Conservation (phyloP, 352 stramenopile genomes). For the Phytophthora pinifolia region DNA sequence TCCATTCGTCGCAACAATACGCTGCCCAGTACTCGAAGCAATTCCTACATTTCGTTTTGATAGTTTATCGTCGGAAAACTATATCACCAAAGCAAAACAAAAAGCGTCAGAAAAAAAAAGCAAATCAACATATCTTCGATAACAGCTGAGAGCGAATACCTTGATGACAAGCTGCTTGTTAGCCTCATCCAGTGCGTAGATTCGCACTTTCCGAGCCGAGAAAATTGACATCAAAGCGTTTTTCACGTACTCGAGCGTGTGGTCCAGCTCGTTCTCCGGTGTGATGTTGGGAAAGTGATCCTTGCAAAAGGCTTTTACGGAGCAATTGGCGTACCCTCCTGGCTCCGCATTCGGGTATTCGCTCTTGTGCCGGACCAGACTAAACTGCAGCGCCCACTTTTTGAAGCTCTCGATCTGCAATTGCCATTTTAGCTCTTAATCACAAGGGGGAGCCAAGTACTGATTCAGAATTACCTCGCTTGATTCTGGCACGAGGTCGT, state of each 20-base stretch:
- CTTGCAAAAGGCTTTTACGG: slow-evolving; percentile 73
- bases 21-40: slow-evolving; percentile 31
- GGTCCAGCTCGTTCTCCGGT: slow-evolving; percentile 76
- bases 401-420: slow-evolving; percentile 73
- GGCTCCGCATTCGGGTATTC: slow-evolving; percentile 34
- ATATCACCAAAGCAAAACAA: slow-evolving; percentile 2
- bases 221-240: slow-evolving; percentile 58
- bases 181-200: slow-evolving; percentile 59
- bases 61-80: slow-evolving; percentile 67
- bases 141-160: slow-evolving; percentile 29
- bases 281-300: slow-evolving; percentile 75
- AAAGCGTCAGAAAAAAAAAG: background rate
- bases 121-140: background rate
- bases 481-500: slow-evolving; percentile 30
- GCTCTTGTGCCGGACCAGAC: slow-evolving; percentile 41
- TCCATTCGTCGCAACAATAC: slow-evolving; percentile 33
- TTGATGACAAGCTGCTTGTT: slow-evolving; percentile 53
- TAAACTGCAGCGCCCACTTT: slow-evolving; percentile 71
- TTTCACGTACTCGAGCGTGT: slow-evolving; percentile 73
- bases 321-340: slow-evolving; percentile 54
- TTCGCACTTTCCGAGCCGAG: slow-evolving; percentile 51
- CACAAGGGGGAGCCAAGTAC: background rate
- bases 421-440: background rate
- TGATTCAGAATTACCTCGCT: slow-evolving; percentile 36
- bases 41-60: slow-evolving; percentile 41